phyloP scores from a whole-genome alignment of 106 monocot genomes.

The Agapanthus africanus region DNA sequence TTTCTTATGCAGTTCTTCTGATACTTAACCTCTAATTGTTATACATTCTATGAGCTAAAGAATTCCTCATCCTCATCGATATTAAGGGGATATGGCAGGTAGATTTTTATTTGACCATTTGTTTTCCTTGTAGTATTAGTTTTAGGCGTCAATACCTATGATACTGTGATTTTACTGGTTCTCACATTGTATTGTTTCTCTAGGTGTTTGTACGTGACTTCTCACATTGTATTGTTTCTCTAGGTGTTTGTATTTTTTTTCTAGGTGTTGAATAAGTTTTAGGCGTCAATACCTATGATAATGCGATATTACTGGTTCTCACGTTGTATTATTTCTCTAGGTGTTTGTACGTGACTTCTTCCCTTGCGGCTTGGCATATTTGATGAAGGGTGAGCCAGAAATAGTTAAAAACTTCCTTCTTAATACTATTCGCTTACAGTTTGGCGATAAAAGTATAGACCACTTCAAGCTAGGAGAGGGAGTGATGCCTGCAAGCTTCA shows the following conservation, averaged over 20 bases:
- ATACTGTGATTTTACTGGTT: no score
- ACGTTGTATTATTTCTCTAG: no score
- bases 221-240: constrained; percentile 20
- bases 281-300: no score
- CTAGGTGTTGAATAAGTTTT: no score
- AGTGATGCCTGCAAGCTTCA: constrained; percentile 54
- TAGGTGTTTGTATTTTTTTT: constrained; percentile 48
- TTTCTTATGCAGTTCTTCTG: no score
- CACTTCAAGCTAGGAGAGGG: constrained; percentile 36
- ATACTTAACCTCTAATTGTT: no score
- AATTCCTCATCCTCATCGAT: background rate
- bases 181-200: no score
- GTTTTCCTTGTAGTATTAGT: background rate
- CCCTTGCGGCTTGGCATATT: constrained; percentile 47
- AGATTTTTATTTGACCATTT: no score
- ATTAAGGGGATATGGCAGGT: no score
- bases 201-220: constrained; percentile 58
- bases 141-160: no score
- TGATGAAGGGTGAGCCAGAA: constrained; percentile 40
- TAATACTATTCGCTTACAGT: constrained; percentile 35
- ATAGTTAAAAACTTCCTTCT: constrained; percentile 46
- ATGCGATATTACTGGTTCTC: no score
- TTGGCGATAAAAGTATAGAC: constrained; percentile 36
- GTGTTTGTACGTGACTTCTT: constrained; percentile 55
- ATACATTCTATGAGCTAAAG: background rate